Conservation (phyloP, 495 filamentous ascomycete genomes). For the Daldinia grandis region DNA sequence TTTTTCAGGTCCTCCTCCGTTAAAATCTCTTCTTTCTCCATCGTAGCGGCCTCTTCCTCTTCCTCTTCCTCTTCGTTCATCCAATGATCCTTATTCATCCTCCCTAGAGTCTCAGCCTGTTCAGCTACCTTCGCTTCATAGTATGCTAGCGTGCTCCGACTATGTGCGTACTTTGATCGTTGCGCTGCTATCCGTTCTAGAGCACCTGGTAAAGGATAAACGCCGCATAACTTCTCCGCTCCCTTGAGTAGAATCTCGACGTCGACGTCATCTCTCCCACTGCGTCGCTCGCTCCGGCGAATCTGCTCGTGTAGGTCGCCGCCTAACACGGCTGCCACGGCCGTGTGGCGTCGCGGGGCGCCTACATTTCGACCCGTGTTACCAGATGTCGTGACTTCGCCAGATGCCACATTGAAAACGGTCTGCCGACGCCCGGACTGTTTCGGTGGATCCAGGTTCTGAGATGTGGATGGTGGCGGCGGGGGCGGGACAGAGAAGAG, state of each 20-base stretch:
- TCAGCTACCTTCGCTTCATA: constrained; percentile 82
- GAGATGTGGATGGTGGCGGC: constrained; percentile 51
- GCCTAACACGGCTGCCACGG: constrained; percentile 89
- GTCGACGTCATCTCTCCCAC: constrained; percentile 74
- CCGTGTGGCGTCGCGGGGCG: constrained; percentile 76
- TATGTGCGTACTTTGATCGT: constrained; percentile 73
- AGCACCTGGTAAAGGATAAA: constrained; percentile 89
- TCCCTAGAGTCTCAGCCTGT: constrained; percentile 76
- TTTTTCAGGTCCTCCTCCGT: constrained; percentile 78
- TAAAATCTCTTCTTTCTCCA: constrained; percentile 56
- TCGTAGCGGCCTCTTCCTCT: constrained; percentile 47
- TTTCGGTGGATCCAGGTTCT: constrained; percentile 45
- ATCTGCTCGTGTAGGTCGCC: constrained; percentile 87
- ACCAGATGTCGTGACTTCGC: constrained; percentile 62
- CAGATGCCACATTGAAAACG: constrained; percentile 63
- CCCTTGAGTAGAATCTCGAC: constrained; percentile 85
- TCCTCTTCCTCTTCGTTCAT: constrained; percentile 58
- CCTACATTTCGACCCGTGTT: constrained; percentile 52
- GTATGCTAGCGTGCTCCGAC: constrained; percentile 75
- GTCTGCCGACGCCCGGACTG: constrained; percentile 57
- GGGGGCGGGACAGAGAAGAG: constrained; percentile 89
- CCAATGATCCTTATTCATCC: constrained; percentile 70
- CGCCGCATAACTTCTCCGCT: constrained; percentile 87
- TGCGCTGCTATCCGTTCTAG: constrained; percentile 76
- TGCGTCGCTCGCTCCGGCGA: constrained; percentile 60